Base-by-base conservation (phyloP, 2,329 filamentous ascomycete species). In the Arthrobotrys sinensis region DNA sequence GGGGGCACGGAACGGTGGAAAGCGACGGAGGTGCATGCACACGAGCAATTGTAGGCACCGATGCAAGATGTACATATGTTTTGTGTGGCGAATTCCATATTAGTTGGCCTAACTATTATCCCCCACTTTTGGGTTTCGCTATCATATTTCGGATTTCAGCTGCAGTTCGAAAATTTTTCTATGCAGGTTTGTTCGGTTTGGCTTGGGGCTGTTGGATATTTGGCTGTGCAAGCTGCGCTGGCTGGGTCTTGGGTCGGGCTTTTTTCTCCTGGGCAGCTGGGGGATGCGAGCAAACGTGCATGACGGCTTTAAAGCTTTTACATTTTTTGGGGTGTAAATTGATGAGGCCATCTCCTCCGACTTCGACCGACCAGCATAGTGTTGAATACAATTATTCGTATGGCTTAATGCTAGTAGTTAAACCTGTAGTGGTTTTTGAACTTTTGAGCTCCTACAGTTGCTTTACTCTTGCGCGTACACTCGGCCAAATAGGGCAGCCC, bases 241-340 rank as follows among this genome's bases (percentile, higher is more conserved):
- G 43, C 34, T 50, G 14, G 43, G 19, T 28, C 52, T 24, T 48
- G 16, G 38, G 16, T 11, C 12, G 28, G 43, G 38, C 34, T 52
- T 68, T 21, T 36, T 34, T 48, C 11, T 64, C 12, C 50, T n/a
- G n/a, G n/a, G n/a, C n/a, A n/a, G n/a, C 57, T 32, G 62, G 65
- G 48, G 16, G 24, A 70, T 62, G 66, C 73, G 45, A 67, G 73
- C 73, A 77, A 77, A 77, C 73, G 50, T 77, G 66, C 66, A 63
- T 55, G 60, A 38, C n/a, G 52, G 57, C 36, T 45, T 67, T 45
- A 7, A 46, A 46, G n/a, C n/a, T n/a, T n/a, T n/a, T n/a, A n/a
- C n/a, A n/a, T n/a, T 45, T 57, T 40, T 46, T 69, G 4, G 48
- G 4, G 12, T 7, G 4, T 28, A 28, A 3, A 8, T 28, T n/a